These are phyloP conservation scores for Trichosporon sp. DNA, from an alignment of 1,284 basidiomycete species.

Conservation along the genomic window DNA sequence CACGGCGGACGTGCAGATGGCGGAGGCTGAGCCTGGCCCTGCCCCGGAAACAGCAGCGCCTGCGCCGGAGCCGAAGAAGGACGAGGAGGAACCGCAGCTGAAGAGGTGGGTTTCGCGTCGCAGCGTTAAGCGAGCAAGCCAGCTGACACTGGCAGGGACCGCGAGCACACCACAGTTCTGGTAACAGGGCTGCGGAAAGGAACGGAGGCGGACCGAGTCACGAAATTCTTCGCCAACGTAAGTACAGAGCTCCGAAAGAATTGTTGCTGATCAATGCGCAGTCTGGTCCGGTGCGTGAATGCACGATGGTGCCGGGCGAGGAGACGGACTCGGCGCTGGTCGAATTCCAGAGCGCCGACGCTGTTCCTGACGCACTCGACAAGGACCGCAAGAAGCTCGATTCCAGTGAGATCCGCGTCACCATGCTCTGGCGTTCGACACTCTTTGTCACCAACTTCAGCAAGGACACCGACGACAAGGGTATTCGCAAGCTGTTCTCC, in stretches of 20 bases:
- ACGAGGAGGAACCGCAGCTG: constrained; percentile 23
- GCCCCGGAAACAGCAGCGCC: constrained; percentile 11
- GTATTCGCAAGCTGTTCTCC: constrained; percentile 69
- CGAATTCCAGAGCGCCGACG: constrained; percentile 54
- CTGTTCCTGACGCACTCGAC: constrained; percentile 76
- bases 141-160: constrained; percentile 61
- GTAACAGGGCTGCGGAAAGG: constrained; percentile 65
- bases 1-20: constrained; percentile 3
- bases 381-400: constrained; percentile 85
- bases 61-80: constrained; percentile 13
- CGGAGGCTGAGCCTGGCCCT: background rate
- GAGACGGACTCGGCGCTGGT: constrained; percentile 44
- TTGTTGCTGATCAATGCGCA: constrained; percentile 42
- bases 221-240: constrained; percentile 76
- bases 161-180: constrained; percentile 90
- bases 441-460: constrained; percentile 97
- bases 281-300: constrained; percentile 78
- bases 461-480: constrained; percentile 72
- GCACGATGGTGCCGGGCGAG: constrained; percentile 51
- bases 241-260: constrained; percentile 36
- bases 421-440: constrained; percentile 89
- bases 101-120: constrained; percentile 25
- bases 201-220: constrained; percentile 64
- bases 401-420: constrained; percentile 67
- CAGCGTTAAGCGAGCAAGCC: background rate